phyloP scores from a whole-genome alignment of 805 yeast species.

The Nakazawaea ernobii region DNA sequence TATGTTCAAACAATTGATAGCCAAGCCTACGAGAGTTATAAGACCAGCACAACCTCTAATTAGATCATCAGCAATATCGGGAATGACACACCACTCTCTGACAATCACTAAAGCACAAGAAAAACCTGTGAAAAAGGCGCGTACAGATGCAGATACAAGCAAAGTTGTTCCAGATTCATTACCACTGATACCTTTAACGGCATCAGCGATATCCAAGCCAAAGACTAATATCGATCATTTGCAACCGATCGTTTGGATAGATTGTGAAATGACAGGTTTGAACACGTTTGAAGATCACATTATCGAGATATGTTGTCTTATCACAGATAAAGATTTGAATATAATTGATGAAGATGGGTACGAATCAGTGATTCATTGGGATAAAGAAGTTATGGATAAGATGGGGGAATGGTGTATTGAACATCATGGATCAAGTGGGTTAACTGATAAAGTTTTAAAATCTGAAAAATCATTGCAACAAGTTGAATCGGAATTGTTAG shows the following conservation, averaged over 20 bases:
- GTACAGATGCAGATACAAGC: neutral
- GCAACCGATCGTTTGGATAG: constrained; percentile 78
- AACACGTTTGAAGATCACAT: constrained; percentile 76
- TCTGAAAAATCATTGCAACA: constrained; percentile 47
- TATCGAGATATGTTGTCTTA: constrained; percentile 85
- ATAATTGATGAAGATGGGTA: constrained; percentile 66
- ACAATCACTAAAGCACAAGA: neutral
- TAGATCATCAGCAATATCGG: neutral
- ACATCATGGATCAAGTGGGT: constrained; percentile 76
- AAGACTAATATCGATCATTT: constrained; percentile 11
- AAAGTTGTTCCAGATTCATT: constrained; percentile 1
- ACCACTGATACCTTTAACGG: neutral
- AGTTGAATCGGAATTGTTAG: constrained; percentile 63
- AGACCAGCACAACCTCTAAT: no score
- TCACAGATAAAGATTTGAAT: constrained; percentile 80
- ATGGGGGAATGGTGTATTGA: constrained; percentile 89
- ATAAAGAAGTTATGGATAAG: constrained; percentile 49
- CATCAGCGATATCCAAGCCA: neutral
- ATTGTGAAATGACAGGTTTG: constrained; percentile 98
- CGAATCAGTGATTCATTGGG: constrained; percentile 75
- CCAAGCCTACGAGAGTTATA: neutral
- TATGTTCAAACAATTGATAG: neutral
- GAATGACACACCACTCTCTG: neutral
- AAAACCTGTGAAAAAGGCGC: constrained; percentile 1
- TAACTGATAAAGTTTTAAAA: constrained; percentile 62